A percentile compares a stretch with the other conserved stretches of the same genome.
phyloP scores from a whole-genome alignment of 257 asterid genomes.

The Penstemon eatonii region DNA sequence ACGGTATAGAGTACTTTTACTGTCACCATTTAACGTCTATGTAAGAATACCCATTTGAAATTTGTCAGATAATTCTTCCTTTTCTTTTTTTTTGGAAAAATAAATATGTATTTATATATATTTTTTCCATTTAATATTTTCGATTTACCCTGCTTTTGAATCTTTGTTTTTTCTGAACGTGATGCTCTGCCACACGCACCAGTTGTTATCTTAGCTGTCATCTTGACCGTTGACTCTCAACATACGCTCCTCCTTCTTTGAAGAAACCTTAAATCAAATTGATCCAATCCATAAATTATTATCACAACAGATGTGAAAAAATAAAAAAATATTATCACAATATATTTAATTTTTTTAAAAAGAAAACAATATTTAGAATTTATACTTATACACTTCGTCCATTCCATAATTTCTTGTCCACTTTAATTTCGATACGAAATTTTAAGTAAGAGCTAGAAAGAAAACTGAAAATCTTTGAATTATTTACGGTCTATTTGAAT shows the following conservation, averaged over 20 bases:
- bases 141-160: not conserved
- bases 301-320: too few species aligned
- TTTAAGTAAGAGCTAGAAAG: too few species aligned
- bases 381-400: too few species aligned
- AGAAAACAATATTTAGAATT: too few species aligned
- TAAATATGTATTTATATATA: not conserved
- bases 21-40: conserved; percentile 41
- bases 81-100: not conserved
- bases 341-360: too few species aligned
- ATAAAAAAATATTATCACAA: too few species aligned
- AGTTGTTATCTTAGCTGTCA: conserved; percentile 55
- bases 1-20: conserved; percentile 40
- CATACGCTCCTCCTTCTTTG: not conserved
- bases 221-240: conserved; percentile 51
- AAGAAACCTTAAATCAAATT: too few species aligned
- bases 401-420: too few species aligned
- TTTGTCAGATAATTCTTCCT: conserved; percentile 44
- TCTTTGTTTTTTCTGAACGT: conserved; percentile 24
- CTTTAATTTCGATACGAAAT: too few species aligned
- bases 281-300: too few species aligned
- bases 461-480: too few species aligned
- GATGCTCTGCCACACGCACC: conserved; percentile 53
- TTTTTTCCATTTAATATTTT: not conserved
- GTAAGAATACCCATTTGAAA: conserved; percentile 57
- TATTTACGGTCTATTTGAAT: too few species aligned